Conservation (phyloP, 2,329 filamentous ascomycete genomes). For the Colletotrichum zoysiae region DNA sequence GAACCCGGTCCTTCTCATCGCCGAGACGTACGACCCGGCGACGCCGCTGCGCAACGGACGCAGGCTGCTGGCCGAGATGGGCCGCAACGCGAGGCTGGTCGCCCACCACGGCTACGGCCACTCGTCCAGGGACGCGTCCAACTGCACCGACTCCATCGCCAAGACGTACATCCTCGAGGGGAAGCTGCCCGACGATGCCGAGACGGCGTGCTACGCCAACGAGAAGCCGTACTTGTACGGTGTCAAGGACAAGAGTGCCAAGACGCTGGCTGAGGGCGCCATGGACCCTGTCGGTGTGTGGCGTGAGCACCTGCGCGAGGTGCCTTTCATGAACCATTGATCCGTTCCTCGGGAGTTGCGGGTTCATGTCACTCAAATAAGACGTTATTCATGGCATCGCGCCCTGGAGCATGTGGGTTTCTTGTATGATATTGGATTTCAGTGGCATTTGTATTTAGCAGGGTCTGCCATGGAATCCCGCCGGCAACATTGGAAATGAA, state of each 20-base stretch:
- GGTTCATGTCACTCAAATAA: not conserved
- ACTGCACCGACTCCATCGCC: constrained; percentile 58
- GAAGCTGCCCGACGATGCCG: constrained; percentile 53
- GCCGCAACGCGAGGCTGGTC: constrained; percentile 60
- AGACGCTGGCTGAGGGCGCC: not conserved
- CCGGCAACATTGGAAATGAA: not conserved
- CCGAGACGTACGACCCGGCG: constrained; percentile 63
- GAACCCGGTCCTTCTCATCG: constrained; percentile 60
- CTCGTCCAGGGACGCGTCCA: constrained; percentile 58
- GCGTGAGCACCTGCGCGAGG: constrained; percentile 13
- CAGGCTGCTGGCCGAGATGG: constrained; percentile 59
- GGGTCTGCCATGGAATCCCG: not conserved
- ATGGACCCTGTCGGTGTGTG: constrained; percentile 28
- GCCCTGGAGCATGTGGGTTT: not conserved
- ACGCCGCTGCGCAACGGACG: constrained; percentile 63
- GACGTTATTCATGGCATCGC: not conserved
- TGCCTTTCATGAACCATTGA: not conserved
- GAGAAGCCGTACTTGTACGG: constrained; percentile 62
- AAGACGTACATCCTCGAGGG: constrained; percentile 58
- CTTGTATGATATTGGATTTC: not conserved
- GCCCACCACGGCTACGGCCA: constrained; percentile 65
- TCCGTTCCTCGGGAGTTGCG: not conserved
- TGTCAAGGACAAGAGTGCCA: constrained; percentile 40
- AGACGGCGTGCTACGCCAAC: constrained; percentile 61
- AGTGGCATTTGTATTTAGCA: not conserved